Percentiles rank a stretch among this genome's conserved stretches.
Evolutionary conservation across 2,329 filamentous ascomycete species (phyloP).

Genomic region (Septoria linicola): DNA sequence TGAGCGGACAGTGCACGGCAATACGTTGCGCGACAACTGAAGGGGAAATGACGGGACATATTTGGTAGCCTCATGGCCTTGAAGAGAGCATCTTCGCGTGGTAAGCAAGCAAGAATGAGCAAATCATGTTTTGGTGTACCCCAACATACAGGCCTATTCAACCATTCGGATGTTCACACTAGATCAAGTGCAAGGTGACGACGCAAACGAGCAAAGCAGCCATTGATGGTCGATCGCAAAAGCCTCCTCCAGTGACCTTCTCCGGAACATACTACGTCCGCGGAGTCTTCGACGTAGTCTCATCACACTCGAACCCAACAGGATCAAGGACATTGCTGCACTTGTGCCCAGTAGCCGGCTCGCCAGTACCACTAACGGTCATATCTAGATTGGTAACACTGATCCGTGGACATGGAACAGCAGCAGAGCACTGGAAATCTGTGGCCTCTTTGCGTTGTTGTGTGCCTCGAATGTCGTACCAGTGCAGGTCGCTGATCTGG

Average conservation of each 20-base stretch:
- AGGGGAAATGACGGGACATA: too few relatives aligned
- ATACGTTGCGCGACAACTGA: too few relatives aligned
- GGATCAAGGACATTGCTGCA: constrained; percentile 21
- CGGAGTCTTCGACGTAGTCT: background rate
- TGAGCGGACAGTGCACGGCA: too few relatives aligned
- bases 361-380: constrained; percentile 5
- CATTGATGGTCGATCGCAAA: too few relatives aligned
- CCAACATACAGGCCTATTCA: too few relatives aligned
- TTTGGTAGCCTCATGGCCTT: too few relatives aligned
- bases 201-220: too few relatives aligned
- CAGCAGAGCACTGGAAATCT: constrained; percentile 33
- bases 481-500: constrained; percentile 40
- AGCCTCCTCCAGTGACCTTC: background rate
- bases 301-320: constrained; percentile 19
- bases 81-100: too few relatives aligned
- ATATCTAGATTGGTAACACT: constrained; percentile 17
- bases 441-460: constrained; percentile 21
- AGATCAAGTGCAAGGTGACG: too few relatives aligned
- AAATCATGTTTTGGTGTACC: too few relatives aligned
- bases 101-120: too few relatives aligned
- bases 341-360: constrained; percentile 5
- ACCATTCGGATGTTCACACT: too few relatives aligned
- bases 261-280: background rate
- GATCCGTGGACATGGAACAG: constrained; percentile 32
- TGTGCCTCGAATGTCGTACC: constrained; percentile 36